phyloP scores from a whole-genome alignment of 1,284 basidiomycete species.

The Vanrija sp. region DNA sequence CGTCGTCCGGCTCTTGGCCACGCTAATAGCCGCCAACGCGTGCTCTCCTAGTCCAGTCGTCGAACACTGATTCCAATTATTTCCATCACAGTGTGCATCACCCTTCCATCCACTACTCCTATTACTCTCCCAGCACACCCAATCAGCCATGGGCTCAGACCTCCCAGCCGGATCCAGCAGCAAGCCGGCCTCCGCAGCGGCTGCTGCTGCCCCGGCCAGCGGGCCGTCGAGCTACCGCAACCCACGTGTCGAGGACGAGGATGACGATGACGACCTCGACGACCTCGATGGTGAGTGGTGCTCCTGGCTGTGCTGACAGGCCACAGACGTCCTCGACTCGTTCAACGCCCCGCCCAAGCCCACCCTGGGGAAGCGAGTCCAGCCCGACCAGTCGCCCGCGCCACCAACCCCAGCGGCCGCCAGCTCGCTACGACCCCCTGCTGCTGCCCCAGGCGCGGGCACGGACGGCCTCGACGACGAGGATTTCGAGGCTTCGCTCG shows the following conservation, averaged over 20 bases:
- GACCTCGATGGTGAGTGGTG: constrained; percentile 41
- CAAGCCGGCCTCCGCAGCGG: not conserved
- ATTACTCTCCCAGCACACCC: too few species aligned
- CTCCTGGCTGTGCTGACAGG: not conserved
- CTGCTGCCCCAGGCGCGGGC: constrained; percentile 27
- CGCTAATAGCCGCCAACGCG: too few species aligned
- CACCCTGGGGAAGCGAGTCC: constrained; percentile 6
- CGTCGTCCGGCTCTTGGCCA: not conserved
- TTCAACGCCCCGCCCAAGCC: constrained; percentile 29
- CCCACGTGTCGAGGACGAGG: constrained; percentile 27
- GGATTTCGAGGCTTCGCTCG: constrained; percentile 66
- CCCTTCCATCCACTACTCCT: not conserved
- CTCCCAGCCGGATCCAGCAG: not conserved
- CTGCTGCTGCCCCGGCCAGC: not conserved
- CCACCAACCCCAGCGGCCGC: constrained; percentile 16
- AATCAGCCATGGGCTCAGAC: not conserved
- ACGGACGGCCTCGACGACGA: constrained; percentile 49
- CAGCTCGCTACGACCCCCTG: constrained; percentile 28
- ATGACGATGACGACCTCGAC: constrained; percentile 44
- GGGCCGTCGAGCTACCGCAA: constrained; percentile 13
- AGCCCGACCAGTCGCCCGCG: not conserved
- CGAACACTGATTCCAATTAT: not conserved
- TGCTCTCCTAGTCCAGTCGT: not conserved
- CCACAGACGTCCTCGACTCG: constrained; percentile 42
- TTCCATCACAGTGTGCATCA: constrained; percentile 1